Evolutionary conservation across 2,329 filamentous ascomycete species (phyloP).

Genomic region (Colletotrichum lupini): DNA sequence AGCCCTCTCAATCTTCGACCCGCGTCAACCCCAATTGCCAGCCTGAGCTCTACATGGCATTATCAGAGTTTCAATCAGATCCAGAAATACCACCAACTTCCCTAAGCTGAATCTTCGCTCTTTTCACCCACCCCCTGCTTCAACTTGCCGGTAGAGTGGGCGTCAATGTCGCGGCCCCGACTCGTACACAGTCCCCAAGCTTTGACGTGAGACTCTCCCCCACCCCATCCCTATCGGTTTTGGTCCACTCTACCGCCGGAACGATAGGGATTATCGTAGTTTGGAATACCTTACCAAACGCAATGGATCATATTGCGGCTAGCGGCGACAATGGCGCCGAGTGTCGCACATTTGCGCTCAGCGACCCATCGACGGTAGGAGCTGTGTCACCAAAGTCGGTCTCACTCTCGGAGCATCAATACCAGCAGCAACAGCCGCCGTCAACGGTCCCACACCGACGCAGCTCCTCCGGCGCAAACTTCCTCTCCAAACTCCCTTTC

Average conservation of each 20-base stretch:
- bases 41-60: background rate
- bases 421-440: background rate
- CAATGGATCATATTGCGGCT: slow-evolving; percentile 12
- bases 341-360: background rate
- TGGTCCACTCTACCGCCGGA: slow-evolving; percentile 10
- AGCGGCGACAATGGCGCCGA: background rate
- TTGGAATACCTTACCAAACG: background rate
- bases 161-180: background rate
- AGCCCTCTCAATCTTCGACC: background rate
- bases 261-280: slow-evolving; percentile 27
- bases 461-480: slow-evolving; percentile 68
- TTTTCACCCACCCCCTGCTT: background rate
- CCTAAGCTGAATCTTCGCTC: background rate
- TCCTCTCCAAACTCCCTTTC: slow-evolving; percentile 78
- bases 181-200: slow-evolving; percentile 5
- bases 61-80: background rate
- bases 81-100: background rate
- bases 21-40: background rate
- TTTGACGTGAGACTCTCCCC: slow-evolving; percentile 1
- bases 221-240: slow-evolving; percentile 13
- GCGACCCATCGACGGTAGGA: background rate
- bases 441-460: slow-evolving; percentile 45
- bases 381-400: background rate
- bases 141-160: background rate
- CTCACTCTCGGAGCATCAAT: background rate